These are phyloP conservation scores for Kluyveromyces sp. DNA, from an alignment of 1,139 yeast genomes.

Conservation along the genomic window DNA sequence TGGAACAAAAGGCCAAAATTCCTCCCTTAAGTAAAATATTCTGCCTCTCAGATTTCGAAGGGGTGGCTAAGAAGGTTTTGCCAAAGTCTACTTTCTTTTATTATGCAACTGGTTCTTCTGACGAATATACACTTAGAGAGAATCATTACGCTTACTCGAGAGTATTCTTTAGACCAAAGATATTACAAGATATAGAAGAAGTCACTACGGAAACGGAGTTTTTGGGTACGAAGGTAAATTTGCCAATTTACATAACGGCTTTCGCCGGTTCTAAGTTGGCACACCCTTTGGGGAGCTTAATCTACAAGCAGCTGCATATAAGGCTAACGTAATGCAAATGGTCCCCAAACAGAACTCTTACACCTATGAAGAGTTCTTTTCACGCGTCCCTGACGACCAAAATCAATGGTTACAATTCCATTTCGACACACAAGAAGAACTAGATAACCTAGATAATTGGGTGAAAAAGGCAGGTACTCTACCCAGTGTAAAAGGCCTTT, in stretches of 20 bases:
- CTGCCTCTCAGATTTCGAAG: constrained; percentile 61
- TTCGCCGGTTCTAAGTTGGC: constrained; percentile 72
- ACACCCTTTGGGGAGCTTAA: constrained; percentile 52
- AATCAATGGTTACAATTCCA: constrained; percentile 80
- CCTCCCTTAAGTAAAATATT: constrained; percentile 65
- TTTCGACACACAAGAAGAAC: constrained; percentile 65
- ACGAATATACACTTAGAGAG: constrained; percentile 76
- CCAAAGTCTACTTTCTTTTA: constrained; percentile 76
- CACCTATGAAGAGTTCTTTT: constrained; percentile 59
- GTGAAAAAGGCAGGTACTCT: constrained; percentile 61
- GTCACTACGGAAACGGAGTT: constrained; percentile 46
- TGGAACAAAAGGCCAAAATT: constrained; percentile 35
- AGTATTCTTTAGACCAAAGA: constrained; percentile 68
- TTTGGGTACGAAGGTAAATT: constrained; percentile 39
- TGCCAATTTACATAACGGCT: constrained; percentile 65
- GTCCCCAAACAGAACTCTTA: constrained; percentile 67
- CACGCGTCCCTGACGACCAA: constrained; percentile 37
- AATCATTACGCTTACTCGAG: constrained; percentile 79
- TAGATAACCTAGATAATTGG: constrained; percentile 49
- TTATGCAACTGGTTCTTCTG: constrained; percentile 82
- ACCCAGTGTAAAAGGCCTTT: constrained; percentile 68
- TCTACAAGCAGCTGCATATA: constrained; percentile 72
- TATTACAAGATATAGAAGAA: constrained; percentile 47
- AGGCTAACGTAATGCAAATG: constrained; percentile 63
- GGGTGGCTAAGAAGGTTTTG: constrained; percentile 65